Conservation (phyloP, 768 basidiomycete genomes). For the Polyporus arcularius region DNA sequence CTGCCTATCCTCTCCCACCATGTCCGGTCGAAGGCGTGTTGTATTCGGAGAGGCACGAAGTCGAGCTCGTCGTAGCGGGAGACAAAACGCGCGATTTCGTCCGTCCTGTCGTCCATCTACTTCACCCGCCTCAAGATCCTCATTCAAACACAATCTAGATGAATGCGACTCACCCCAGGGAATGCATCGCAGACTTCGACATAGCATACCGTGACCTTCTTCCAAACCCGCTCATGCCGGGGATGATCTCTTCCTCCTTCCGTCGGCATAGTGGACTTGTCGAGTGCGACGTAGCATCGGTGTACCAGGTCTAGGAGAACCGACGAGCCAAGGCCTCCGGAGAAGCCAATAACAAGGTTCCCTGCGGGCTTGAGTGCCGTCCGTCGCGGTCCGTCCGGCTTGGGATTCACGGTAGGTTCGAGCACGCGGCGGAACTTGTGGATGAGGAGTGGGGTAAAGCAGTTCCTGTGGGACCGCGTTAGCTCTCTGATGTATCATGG, state of each 20-base stretch:
- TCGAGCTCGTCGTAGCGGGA: constrained; percentile 51
- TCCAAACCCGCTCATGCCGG: constrained; percentile 61
- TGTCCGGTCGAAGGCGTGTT: constrained; percentile 68
- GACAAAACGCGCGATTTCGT: constrained; percentile 50
- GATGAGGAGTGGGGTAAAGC: constrained; percentile 64
- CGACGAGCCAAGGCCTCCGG: constrained; percentile 79
- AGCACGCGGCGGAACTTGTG: constrained; percentile 65
- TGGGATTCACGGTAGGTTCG: constrained; percentile 62
- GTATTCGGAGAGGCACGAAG: constrained; percentile 64
- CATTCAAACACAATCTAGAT: neutral
- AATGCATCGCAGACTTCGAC: constrained; percentile 68
- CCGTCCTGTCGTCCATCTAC: constrained; percentile 57
- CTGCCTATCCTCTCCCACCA: constrained; percentile 65
- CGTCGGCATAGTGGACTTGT: constrained; percentile 28
- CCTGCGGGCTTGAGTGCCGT: constrained; percentile 67
- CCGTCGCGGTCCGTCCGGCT: constrained; percentile 55
- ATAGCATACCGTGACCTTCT: constrained; percentile 62
- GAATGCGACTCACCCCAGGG: constrained; percentile 49
- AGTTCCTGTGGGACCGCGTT: constrained; percentile 46
- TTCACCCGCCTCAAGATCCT: constrained; percentile 8
- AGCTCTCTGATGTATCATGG: neutral
- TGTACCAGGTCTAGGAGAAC: constrained; percentile 70
- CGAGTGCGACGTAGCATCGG: constrained; percentile 43
- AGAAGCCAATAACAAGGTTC: constrained; percentile 67
- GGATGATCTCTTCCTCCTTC: constrained; percentile 70